Evolutionary conservation across 768 basidiomycete species (phyloP), one percentile per base, ranked within the genome.

Genomic region (Auricularia cornea): DNA sequence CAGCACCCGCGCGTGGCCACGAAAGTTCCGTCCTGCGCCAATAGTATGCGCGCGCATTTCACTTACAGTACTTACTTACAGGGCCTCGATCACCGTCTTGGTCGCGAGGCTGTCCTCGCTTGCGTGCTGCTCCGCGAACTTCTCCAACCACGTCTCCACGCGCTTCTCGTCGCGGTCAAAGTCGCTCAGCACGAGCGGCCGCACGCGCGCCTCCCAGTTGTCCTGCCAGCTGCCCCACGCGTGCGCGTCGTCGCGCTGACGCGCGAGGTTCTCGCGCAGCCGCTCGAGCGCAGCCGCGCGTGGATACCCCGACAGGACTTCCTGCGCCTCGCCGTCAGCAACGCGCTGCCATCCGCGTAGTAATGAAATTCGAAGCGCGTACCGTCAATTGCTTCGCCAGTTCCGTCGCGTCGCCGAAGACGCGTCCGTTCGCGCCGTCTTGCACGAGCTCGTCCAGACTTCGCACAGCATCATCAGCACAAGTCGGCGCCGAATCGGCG

Each of bases 371-470:
- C 57, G 44, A 60, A n/a, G n/a, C n/a, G 66, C 29, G 6, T 70
- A 87, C 89, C 82, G 87, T 84, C 12, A 98, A 68, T 67, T 91
- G 91, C 44, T 77, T 71, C 0, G 90, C 87, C 29, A 99, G 76
- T 65, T 94, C 83, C 28, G 75, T 70, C 0, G 89, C 84, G 54
- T 81, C 79, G 62, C 78, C 74, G 74, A 98, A 99, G 3, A 91
- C 75, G 16, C 88, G 79, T 1, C 97, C 97, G 70, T 98, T 98
- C 69, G 83, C 76, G 1, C 87, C 87, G 63, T 93, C 83, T 68
- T 85, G 85, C 8, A 99, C 92, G 8, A 98, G 84, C 74, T 99
- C 97, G 57, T 83, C 71, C 32, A 99, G 79, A 72, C 95, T 96
- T 65, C 40, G 31, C n/a, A 54, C 31, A 26, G 35, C 38, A 14